These are phyloP conservation scores for Sporobolomyces pararoseus DNA, from an alignment of 768 basidiomycete species.

Conservation along the genomic window DNA sequence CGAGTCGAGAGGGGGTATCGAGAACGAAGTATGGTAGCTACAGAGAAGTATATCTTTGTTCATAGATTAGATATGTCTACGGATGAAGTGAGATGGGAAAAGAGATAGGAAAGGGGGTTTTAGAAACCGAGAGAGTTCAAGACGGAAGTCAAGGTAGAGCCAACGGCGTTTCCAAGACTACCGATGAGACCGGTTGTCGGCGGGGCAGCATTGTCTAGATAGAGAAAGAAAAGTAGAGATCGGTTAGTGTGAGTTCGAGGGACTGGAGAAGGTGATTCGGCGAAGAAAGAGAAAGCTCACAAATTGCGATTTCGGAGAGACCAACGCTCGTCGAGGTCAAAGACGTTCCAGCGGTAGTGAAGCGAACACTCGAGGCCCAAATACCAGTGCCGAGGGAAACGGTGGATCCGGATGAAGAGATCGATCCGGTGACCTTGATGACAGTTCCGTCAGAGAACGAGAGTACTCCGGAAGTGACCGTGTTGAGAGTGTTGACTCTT, in stretches of 20 bases:
- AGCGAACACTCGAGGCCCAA: conserved; percentile 8
- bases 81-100: not conserved
- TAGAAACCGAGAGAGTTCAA: conserved; percentile 17
- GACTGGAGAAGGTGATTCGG: not conserved
- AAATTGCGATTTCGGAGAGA: conserved; percentile 33
- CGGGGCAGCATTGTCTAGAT: conserved; percentile 15
- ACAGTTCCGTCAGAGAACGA: conserved; percentile 20
- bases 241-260: not conserved
- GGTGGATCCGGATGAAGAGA: conserved; percentile 16
- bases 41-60: too few relatives aligned
- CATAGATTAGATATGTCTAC: too few relatives aligned
- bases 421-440: conserved; percentile 16
- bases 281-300: not conserved
- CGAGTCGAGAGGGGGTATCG: too few relatives aligned
- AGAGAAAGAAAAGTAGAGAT: not conserved
- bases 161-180: conserved; percentile 21
- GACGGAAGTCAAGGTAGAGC: not conserved
- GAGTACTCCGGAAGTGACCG: conserved; percentile 2
- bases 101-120: not conserved
- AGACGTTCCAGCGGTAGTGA: conserved; percentile 18
- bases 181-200: conserved; percentile 2
- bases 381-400: conserved; percentile 28
- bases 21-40: too few relatives aligned
- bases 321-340: conserved; percentile 15
- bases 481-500: not conserved